A percentile compares a stretch with the other conserved stretches of the same genome.
Conservation (phyloP, 306 rosid species). For the Datisca glomerata region DNA sequence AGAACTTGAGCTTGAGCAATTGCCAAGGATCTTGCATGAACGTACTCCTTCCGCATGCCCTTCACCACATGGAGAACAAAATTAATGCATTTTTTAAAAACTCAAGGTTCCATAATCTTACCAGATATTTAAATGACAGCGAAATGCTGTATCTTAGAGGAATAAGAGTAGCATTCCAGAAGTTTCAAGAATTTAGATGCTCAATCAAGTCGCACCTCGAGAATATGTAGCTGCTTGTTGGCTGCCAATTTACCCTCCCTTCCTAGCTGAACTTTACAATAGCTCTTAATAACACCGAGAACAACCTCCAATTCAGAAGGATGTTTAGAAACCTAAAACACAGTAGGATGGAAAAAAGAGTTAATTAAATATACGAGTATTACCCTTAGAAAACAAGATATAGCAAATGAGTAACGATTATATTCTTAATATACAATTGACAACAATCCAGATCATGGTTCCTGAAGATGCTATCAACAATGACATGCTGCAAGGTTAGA, state of each 20-base stretch:
- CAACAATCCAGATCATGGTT: too few relatives aligned
- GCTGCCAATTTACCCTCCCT: conserved; percentile 52
- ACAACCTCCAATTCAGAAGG: conserved; percentile 83
- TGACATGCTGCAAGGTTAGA: too few relatives aligned
- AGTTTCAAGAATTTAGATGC: too few relatives aligned
- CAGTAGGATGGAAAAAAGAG: not conserved
- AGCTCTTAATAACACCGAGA: conserved; percentile 77
- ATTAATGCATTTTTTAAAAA: not conserved
- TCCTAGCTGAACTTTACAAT: conserved; percentile 66
- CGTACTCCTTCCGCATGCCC: conserved; percentile 96
- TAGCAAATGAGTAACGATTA: too few relatives aligned
- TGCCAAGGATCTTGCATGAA: conserved; percentile 81
- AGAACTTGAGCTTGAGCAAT: conserved; percentile 84
- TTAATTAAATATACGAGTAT: too few relatives aligned
- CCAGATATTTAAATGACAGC: not conserved
- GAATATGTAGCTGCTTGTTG: conserved; percentile 53
- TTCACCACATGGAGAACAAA: conserved; percentile 19
- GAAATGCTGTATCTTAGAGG: not conserved
- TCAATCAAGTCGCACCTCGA: conserved; percentile 56
- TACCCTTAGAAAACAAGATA: too few relatives aligned
- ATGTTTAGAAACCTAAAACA: conserved; percentile 51
- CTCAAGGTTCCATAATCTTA: not conserved
- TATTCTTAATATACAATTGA: too few relatives aligned
- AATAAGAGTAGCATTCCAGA: too few relatives aligned
- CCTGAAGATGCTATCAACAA: too few relatives aligned